These are phyloP conservation scores for Maudiozyma barnettii DNA, from an alignment of 805 yeast species.

Conservation along the genomic window DNA sequence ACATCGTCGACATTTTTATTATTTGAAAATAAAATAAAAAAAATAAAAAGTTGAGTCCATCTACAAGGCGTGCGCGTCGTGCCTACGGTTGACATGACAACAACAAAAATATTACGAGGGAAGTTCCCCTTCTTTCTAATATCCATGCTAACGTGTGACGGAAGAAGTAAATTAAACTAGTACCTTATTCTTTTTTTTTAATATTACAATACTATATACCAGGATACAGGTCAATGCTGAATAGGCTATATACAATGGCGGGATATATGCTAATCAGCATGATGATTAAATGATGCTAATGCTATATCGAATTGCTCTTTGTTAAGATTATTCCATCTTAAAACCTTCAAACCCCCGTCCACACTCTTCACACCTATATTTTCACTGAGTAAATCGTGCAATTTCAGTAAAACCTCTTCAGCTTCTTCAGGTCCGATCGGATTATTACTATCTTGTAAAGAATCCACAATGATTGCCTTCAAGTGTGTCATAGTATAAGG, in stretches of 20 bases:
- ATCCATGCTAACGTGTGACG: too few species aligned
- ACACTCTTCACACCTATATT: slow-evolving; percentile 13
- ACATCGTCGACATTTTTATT: not conserved
- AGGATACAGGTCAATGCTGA: too few species aligned
- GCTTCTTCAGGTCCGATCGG: slow-evolving; percentile 26
- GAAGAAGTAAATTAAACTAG: too few species aligned
- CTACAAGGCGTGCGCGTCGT: not conserved
- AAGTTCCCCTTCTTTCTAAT: too few species aligned
- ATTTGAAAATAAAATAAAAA: not conserved
- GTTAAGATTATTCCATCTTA: slow-evolving; percentile 20
- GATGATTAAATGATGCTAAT: not conserved
- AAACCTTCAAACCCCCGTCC: slow-evolving; percentile 25
- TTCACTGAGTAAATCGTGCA: slow-evolving; percentile 12
- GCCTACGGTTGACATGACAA: slow-evolving; percentile 1
- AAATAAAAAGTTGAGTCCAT: not conserved
- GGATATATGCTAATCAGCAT: too few species aligned
- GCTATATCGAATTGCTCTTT: slow-evolving; percentile 3
- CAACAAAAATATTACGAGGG: not conserved
- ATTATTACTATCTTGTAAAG: slow-evolving; percentile 26
- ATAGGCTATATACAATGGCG: too few species aligned
- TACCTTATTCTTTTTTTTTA: too few species aligned
- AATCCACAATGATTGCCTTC: slow-evolving; percentile 21
- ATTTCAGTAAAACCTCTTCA: slow-evolving; percentile 15
- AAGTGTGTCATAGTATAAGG: slow-evolving; percentile 26
- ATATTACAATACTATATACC: too few species aligned